Conservation (phyloP, 331 rosid species). For the Telfairia occidentalis region DNA sequence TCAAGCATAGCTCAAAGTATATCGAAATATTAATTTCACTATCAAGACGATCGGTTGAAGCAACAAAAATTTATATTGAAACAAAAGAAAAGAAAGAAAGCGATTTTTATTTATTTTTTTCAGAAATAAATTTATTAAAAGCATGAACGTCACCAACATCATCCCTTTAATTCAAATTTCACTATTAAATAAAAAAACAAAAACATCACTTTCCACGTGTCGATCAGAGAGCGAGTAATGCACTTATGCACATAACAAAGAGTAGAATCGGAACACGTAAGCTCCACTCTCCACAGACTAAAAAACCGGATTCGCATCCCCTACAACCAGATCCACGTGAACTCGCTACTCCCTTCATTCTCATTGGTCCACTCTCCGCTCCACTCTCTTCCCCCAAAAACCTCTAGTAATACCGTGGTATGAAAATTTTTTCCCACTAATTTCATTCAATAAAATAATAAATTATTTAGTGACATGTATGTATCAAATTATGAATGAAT, state of each 20-base stretch:
- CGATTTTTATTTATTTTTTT: background rate
- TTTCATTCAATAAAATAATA: too few relatives aligned
- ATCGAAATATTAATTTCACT: too few relatives aligned
- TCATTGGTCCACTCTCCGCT: background rate
- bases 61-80: background rate
- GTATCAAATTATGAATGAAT: too few relatives aligned
- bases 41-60: background rate
- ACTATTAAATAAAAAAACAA: background rate
- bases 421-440: too few relatives aligned
- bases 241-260: background rate
- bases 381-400: too few relatives aligned
- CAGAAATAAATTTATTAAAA: background rate
- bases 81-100: background rate
- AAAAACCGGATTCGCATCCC: background rate
- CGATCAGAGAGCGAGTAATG: background rate
- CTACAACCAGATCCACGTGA: background rate
- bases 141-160: background rate
- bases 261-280: constrained; percentile 9
- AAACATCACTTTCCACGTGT: background rate
- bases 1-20: too few relatives aligned
- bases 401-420: too few relatives aligned
- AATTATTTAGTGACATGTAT: too few relatives aligned
- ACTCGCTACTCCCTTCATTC: background rate
- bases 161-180: background rate
- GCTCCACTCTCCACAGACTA: background rate